Evolutionary conservation across 202 grass and related monocot species (phyloP).

Genomic region (Elaeis oleifera): DNA sequence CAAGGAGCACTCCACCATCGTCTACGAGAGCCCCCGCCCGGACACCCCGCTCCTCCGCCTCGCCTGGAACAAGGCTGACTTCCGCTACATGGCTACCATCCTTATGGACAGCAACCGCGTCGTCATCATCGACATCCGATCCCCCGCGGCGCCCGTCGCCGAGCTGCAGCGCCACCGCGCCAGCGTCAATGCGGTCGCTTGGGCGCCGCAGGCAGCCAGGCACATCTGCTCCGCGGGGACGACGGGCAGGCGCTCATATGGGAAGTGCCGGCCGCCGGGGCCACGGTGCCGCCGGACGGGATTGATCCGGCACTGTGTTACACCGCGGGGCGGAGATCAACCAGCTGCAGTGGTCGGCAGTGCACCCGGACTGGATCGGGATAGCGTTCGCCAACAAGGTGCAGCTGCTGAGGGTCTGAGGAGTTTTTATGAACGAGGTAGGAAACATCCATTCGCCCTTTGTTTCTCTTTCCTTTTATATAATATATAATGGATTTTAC

Average conservation of each 20-base stretch:
- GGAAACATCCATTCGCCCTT: too few relatives aligned
- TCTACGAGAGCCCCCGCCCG: conserved; percentile 91
- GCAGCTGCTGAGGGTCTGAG: conserved; percentile 66
- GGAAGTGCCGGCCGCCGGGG: conserved; percentile 46
- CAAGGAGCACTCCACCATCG: conserved; percentile 93
- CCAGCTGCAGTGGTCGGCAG: conserved; percentile 68
- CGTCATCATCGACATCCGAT: conserved; percentile 80
- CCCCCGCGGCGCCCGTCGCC: conserved; percentile 69
- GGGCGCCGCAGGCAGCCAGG: conserved; percentile 59
- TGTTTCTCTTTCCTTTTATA: too few relatives aligned
- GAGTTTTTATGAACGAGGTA: not conserved
- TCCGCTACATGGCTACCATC: conserved; percentile 70
- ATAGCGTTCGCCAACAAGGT: conserved; percentile 92
- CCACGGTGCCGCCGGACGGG: conserved; percentile 35
- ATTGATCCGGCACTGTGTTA: conserved; percentile 69
- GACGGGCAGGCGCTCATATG: conserved; percentile 82
- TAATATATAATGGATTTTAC: too few relatives aligned
- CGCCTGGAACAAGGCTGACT: conserved; percentile 72
- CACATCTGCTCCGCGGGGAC: conserved; percentile 74
- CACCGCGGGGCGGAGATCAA: conserved; percentile 62
- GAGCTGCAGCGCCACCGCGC: conserved; percentile 69
- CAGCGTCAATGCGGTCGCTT: conserved; percentile 60
- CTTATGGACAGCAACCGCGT: conserved; percentile 84
- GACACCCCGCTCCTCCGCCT: conserved; percentile 83
- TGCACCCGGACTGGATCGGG: conserved; percentile 75